Evolutionary conservation across 352 stramenopile genomes (phyloP), one percentile per base, ranked within the genome.

Genomic region (Globisporangium irregulare): DNA sequence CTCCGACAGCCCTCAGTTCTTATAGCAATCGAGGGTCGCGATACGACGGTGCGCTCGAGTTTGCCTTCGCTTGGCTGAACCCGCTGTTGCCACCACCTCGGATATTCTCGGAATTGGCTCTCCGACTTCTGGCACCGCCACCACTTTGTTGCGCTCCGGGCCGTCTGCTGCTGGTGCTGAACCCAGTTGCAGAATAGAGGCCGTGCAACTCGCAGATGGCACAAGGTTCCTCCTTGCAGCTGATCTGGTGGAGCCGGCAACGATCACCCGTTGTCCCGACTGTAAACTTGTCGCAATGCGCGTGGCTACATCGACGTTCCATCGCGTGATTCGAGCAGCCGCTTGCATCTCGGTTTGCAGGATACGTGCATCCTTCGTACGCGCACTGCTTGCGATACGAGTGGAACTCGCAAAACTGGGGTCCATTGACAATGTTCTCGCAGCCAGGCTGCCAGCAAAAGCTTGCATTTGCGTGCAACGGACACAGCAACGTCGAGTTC

Each of bases 401-500:
- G 38, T 92, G 84, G 53, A 79, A 76, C 24, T 84, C 79, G 65
- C 84, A 92, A 59, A 91, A 89, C 34, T 81, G 73, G 3, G 81
- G 73, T 20, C 69, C 68, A 0, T 72, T 70, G 27, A 92, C 81
- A 22, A 92, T 66, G 32, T 84, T 86, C 59, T 91, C 81, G 36
- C 84, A 92, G 12, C 70, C 77, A 15, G 84, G 72, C 20, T 87
- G 73, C 75, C 79, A 87, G 60, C 84, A 92, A 68, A 88, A 86
- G 22, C 75, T 86, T 3, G 78, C 77, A 25, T 79, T 78, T 25
- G 68, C 70, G 57, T 91, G 85, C 3, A 71, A 56, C 12, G 78
- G 70, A 51, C 84, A 92, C n/a, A 92, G 69, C 22, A 66, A 62
- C 10, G 72, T 54, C 34, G 56, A 50, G n/a, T 61, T 53, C 2